Evolutionary conservation across 148 eudicot genomes (phyloP).

Genomic region (Persicaria maculosa): DNA sequence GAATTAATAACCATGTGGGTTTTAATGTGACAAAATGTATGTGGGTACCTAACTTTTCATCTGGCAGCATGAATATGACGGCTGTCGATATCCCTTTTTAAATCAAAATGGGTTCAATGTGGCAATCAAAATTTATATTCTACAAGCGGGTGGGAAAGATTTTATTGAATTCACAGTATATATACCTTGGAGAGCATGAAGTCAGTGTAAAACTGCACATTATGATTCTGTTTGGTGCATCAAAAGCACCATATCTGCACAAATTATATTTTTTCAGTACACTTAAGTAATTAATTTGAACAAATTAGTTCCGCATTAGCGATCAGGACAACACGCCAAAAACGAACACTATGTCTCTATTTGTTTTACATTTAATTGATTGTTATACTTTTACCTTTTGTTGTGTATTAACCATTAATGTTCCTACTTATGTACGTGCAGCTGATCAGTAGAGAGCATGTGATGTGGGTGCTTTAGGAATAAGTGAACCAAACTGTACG

Average conservation of each 20-base stretch:
- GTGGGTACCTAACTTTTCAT: not conserved
- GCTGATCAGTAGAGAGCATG: conserved; percentile 97
- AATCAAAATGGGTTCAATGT: too few relatives aligned
- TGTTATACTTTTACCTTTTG: not conserved
- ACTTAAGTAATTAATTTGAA: too few relatives aligned
- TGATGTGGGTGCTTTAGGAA: conserved; percentile 96
- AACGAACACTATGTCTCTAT: not conserved
- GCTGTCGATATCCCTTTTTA: not conserved
- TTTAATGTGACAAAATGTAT: not conserved
- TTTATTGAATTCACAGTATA: not conserved
- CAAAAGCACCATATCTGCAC: too few relatives aligned
- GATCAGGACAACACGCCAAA: too few relatives aligned
- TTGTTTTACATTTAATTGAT: not conserved
- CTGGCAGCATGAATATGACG: not conserved
- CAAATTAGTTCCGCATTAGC: too few relatives aligned
- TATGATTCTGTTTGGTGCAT: too few relatives aligned
- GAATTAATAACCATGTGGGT: not conserved
- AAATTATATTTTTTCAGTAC: too few relatives aligned
- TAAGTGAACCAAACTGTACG: conserved; percentile 99
- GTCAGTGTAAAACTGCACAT: not conserved
- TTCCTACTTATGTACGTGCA: conserved; percentile 22
- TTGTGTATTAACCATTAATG: not conserved
- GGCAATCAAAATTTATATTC: not conserved
- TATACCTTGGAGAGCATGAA: not conserved
- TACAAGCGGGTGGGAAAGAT: not conserved